phyloP scores from a whole-genome alignment of 345 rosid species.

The Punica granatum region DNA sequence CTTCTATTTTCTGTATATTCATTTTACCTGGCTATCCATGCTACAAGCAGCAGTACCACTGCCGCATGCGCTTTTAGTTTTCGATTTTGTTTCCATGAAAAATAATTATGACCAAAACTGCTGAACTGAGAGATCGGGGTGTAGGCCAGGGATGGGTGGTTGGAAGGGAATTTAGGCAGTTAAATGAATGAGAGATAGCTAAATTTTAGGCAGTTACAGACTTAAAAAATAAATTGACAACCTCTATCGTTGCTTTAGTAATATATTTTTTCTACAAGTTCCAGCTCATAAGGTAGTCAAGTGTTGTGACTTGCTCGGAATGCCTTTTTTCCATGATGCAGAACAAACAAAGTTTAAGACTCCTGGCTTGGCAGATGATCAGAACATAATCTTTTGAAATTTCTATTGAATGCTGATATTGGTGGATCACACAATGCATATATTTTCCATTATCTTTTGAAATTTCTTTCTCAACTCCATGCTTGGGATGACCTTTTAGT shows the following conservation, averaged over 20 bases:
- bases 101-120: no score
- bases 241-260: neutral
- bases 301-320: neutral
- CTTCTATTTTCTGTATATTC: neutral
- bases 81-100: no score
- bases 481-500: neutral
- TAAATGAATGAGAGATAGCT: no score
- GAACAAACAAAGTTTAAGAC: neutral
- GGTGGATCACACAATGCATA: neutral
- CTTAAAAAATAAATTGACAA: no score
- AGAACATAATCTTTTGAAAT: neutral
- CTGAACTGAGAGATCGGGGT: no score
- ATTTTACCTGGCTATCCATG: neutral
- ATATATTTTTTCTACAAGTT: neutral
- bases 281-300: neutral
- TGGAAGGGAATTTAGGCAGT: no score
- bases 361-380: neutral
- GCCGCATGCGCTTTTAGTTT: no score
- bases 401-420: neutral
- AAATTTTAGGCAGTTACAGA: no score
- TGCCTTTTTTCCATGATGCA: neutral
- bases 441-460: neutral
- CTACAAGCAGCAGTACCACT: no score
- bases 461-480: neutral
- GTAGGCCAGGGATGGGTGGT: no score